Conservation (phyloP, 208 protist species). For the Wallacemonas sp. region DNA sequence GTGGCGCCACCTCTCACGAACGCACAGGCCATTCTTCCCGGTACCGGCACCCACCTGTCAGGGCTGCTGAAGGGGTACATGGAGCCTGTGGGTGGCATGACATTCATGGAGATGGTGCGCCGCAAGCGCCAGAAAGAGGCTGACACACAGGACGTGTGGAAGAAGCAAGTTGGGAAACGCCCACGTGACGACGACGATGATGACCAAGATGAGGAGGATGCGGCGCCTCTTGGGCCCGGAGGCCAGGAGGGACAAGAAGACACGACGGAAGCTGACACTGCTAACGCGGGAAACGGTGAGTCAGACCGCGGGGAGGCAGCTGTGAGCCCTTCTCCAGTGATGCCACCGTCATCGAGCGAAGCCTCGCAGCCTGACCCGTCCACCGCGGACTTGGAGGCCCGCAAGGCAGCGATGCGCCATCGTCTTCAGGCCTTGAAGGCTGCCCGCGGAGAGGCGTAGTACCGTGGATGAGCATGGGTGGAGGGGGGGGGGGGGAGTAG, state of each 20-base stretch:
- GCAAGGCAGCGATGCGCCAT: slow-evolving; percentile 49
- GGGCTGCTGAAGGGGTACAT: slow-evolving; percentile 40
- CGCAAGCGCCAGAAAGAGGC: slow-evolving; percentile 19
- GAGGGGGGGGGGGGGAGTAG: no score
- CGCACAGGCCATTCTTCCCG: neutral
- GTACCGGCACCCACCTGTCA: slow-evolving; percentile 11
- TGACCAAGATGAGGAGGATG: neutral
- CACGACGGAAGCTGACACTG: no score
- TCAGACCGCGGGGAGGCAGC: neutral
- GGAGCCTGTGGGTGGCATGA: slow-evolving; percentile 20
- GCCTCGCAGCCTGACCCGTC: neutral
- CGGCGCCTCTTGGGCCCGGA: no score
- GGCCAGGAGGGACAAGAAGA: no score
- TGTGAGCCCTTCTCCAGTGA: neutral
- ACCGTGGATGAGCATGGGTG: no score
- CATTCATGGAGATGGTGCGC: slow-evolving; percentile 23
- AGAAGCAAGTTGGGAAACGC: slow-evolving; percentile 23
- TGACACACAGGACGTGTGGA: slow-evolving; percentile 10
- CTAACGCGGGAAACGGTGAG: neutral
- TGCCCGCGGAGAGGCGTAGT: slow-evolving; percentile 13
- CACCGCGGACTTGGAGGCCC: slow-evolving; percentile 36
- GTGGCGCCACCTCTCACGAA: slow-evolving; percentile 38
- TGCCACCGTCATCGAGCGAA: neutral
- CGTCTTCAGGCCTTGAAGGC: slow-evolving; percentile 51
- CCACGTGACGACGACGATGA: slow-evolving; percentile 20